phyloP scores from a whole-genome alignment of 1,284 basidiomycete genomes.

The Marasmius sp. region DNA sequence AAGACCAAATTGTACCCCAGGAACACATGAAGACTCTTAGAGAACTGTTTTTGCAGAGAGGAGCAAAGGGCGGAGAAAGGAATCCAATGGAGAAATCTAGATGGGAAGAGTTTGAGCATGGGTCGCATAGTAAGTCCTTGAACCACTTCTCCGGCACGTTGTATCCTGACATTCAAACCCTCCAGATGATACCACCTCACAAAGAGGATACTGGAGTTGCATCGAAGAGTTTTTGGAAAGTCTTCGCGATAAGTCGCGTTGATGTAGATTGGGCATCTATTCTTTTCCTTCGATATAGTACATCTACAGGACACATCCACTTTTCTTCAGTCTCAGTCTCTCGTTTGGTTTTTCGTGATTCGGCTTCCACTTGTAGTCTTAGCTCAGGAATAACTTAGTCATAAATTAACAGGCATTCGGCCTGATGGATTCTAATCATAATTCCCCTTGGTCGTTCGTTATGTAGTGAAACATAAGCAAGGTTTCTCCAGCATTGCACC shows the following conservation, averaged over 20 bases:
- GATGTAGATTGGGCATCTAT: neutral
- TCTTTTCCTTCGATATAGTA: neutral
- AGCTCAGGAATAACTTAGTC: no score
- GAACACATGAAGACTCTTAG: slow-evolving; percentile 83
- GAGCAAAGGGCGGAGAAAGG: slow-evolving; percentile 2
- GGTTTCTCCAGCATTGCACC: no score
- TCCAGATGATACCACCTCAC: slow-evolving; percentile 13
- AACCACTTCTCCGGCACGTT: neutral
- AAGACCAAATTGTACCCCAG: slow-evolving; percentile 85
- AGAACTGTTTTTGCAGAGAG: slow-evolving; percentile 53
- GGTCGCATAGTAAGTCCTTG: slow-evolving; percentile 61
- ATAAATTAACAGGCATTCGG: no score
- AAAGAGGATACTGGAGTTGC: slow-evolving; percentile 15
- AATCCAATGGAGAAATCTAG: slow-evolving; percentile 4
- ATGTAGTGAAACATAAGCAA: no score
- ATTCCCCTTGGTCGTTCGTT: no score
- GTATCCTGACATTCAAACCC: neutral
- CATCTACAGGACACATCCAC: neutral
- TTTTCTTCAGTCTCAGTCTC: no score
- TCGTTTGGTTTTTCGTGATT: no score
- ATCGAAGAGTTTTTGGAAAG: slow-evolving; percentile 14
- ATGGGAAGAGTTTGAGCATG: slow-evolving; percentile 52
- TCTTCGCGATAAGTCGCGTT: neutral
- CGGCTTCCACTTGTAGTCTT: no score
- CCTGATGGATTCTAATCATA: no score